Conservation (phyloP, 768 basidiomycete genomes). For the Panaeolus papilionaceus region DNA sequence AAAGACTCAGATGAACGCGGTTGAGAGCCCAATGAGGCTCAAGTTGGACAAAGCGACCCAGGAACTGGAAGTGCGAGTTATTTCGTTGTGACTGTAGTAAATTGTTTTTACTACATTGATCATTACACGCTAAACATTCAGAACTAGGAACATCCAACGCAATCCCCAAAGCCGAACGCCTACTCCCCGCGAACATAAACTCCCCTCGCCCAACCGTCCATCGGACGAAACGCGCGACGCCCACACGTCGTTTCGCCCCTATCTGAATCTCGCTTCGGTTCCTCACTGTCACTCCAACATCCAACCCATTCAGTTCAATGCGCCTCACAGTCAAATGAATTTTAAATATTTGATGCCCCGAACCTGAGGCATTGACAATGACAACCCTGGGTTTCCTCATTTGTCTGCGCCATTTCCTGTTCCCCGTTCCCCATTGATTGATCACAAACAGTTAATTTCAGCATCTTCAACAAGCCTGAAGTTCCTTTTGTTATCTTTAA, state of each 20-base stretch:
- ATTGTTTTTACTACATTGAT: no score
- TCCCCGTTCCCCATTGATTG: not conserved
- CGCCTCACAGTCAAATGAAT: not conserved
- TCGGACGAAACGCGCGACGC: not conserved
- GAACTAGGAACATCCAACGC: no score
- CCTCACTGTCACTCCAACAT: not conserved
- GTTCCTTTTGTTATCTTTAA: no score
- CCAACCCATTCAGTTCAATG: not conserved
- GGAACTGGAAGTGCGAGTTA: not conserved
- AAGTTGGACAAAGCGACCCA: slow-evolving; percentile 3
- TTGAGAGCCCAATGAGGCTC: not conserved
- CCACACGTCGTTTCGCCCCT: slow-evolving; percentile 4
- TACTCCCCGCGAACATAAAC: no score
- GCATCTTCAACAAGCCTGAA: no score
- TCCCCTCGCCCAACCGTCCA: not conserved
- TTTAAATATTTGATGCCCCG: not conserved
- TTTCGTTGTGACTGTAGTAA: no score
- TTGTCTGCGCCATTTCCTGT: not conserved
- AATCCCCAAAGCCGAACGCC: no score
- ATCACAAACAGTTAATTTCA: not conserved
- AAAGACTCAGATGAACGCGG: not conserved
- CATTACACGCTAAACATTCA: no score
- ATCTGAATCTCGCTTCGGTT: not conserved
- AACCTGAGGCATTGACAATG: not conserved
- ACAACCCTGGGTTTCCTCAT: slow-evolving; percentile 8